Base-by-base conservation (phyloP, 2,329 filamentous ascomycete species). In the Incumbomyces lentus region DNA sequence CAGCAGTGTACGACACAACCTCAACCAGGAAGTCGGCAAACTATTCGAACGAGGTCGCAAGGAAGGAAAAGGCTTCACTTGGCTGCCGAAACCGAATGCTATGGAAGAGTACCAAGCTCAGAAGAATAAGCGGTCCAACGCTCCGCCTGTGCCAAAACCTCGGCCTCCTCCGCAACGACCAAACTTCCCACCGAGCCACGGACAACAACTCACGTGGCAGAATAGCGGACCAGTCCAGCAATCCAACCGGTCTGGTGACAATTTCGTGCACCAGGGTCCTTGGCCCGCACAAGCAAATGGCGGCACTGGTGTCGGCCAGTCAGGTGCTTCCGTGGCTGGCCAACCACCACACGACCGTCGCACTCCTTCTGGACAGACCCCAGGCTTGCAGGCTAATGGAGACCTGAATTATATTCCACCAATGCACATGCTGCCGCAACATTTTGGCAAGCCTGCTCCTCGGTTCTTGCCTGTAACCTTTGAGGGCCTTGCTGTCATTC, bases 1-100 rank as follows among this genome's bases (percentile, higher is more conserved):
- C 50, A 81, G 76, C 30, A 81, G 77, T 65, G 78, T 82, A 32
- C 72, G 79, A 30, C 79, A 82, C 59, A 82, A 82, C 49, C 65
- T 82, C 38, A 71, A 61, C 64, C 75, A 58, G 64, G 80, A 66
- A 66, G 75, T 62, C 58, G 75, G 63, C 66, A 57, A 58, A 26
- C 70, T 62, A 40, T 81, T 81, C 57, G 71, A 74, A 59, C 78
- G 79, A 55, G 75, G 74, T 13, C 76, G 79, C 53, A 74, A 68
- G 59, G 70, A 72, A 59, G 78, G 78, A 45, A 81, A 81, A 61
- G 78, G 78, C 39, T 79, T 74, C 66, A 73, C 77, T 43, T 82
- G 78, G 78, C 71, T 73, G 46, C 71, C 81, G 55, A 73, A 78
- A 39, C 71, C 73, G 40, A 55, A 55, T 29, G 52, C 52, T 44